Evolutionary conservation across 345 rosid genomes (phyloP), one percentile per base, ranked within the genome.

Genomic region (Bruguiera sexangula): DNA sequence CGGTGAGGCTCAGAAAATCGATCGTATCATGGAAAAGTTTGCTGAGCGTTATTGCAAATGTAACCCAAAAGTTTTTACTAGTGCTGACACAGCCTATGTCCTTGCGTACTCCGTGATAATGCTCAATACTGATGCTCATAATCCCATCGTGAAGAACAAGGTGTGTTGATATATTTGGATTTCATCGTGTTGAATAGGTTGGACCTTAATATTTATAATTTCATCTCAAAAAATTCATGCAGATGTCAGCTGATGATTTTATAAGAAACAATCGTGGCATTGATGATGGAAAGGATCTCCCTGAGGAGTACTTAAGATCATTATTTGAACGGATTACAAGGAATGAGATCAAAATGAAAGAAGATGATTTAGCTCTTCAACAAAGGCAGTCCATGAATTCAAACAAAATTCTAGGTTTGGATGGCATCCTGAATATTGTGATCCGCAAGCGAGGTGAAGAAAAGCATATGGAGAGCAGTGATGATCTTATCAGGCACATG

Each of bases 191-290:
- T 64, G 58, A 48, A 63, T 74, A 67, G 69, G 73, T 78, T 63
- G 64, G 77, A 66, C 69, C 21, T 62, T 67, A 67, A 64, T 37
- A 52, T 50, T 79, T 72, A 71, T 81, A 67, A 71, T n/a, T 58
- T 59, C 2, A 30, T 26, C 63, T 64, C 18, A 20, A 22, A 26
- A 29, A 53, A 30, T 34, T 51, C 43, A 20, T 87, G 83, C 84
- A 96, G 99, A 96, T 96, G 99, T 90, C 97, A 51, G 91, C 96
- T 79, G 99, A 90, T 73, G 99, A 88, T 77, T 96, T 96, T 73
- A 87, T 96, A 66, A 87, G 93, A 82, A 96, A 96, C 81, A 96
- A 96, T 73, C 96, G 93, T 68, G 99, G 98, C 60, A 96, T 96
- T 84, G 98, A 96, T 80, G 99, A 96, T 73, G 98, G 98, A 69